phyloP scores from a whole-genome alignment of 371 early-diverging fungal species.

The Mortierella sp. region DNA sequence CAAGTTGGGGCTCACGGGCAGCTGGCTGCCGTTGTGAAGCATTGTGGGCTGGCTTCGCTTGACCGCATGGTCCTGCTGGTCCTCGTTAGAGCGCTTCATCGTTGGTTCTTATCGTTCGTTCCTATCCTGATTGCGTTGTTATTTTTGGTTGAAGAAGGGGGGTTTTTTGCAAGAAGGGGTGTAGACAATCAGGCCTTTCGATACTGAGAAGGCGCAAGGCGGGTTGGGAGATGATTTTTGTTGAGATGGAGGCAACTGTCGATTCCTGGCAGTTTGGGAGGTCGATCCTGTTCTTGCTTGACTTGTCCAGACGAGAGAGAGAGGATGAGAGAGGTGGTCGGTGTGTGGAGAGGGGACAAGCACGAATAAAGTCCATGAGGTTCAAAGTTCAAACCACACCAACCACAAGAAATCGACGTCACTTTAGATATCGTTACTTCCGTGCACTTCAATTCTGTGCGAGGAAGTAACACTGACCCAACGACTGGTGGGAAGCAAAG shows the following conservation, averaged over 20 bases:
- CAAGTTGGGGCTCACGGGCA: slow-evolving; percentile 48
- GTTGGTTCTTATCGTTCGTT: not conserved
- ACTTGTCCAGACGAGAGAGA: not conserved
- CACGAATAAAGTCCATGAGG: not conserved
- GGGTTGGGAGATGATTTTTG: not conserved
- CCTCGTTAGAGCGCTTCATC: slow-evolving; percentile 17
- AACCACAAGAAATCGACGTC: not conserved
- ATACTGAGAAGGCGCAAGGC: not conserved
- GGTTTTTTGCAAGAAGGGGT: not conserved
- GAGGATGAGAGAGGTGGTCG: not conserved
- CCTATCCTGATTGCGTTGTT: slow-evolving; percentile 5
- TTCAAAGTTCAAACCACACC: not conserved
- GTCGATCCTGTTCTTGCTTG: slow-evolving; percentile 11
- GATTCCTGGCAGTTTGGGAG: not conserved
- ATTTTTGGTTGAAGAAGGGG: not conserved
- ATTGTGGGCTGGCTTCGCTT: slow-evolving; percentile 9
- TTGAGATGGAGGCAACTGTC: not conserved
- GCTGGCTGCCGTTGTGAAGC: slow-evolving; percentile 9
- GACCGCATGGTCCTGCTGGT: slow-evolving; percentile 17
- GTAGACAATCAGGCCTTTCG: slow-evolving; percentile 10
- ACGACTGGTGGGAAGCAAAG: not conserved
- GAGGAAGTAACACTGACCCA: not conserved
- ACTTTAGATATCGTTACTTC: not conserved
- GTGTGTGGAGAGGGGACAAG: not conserved
- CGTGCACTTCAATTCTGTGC: not conserved